Evolutionary conservation across 805 yeast species (phyloP).

Genomic region (Martiniozyma abietophila): DNA sequence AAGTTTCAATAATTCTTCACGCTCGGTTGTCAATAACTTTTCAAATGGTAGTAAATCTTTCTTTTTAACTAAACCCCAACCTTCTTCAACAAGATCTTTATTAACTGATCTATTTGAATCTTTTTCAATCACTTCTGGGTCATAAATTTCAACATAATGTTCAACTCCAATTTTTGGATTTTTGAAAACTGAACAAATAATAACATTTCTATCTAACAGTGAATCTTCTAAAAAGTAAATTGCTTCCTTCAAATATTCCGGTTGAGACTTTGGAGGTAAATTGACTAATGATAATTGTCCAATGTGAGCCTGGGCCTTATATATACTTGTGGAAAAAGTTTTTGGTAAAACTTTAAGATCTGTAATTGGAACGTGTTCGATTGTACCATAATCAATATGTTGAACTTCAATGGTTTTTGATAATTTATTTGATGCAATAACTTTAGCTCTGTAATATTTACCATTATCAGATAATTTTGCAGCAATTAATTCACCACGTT

Average conservation of each 20-base stretch:
- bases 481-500: conserved; percentile 45
- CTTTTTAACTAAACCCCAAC: conserved; percentile 48
- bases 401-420: conserved; percentile 38
- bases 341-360: conserved; percentile 45
- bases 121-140: conserved; percentile 41
- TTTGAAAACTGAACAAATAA: conserved; percentile 40
- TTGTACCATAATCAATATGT: conserved; percentile 55
- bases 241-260: conserved; percentile 47
- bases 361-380: conserved; percentile 34
- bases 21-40: conserved; percentile 27
- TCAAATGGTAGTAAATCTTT: conserved; percentile 28
- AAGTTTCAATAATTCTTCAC: conserved; percentile 30
- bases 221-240: conserved; percentile 44
- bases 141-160: conserved; percentile 44
- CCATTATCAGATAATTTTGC: conserved; percentile 44
- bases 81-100: conserved; percentile 46
- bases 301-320: conserved; percentile 49
- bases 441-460: conserved; percentile 50
- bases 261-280: conserved; percentile 48
- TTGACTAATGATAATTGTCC: conserved; percentile 42
- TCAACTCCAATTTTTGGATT: conserved; percentile 34
- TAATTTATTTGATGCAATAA: conserved; percentile 36
- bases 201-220: conserved; percentile 42
- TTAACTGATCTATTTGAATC: conserved; percentile 53
- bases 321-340: conserved; percentile 31